A percentile compares a stretch with the other conserved stretches of the same genome.
These are phyloP conservation scores for Tricholomella constricta DNA, from an alignment of 768 basidiomycete genomes.

Conservation along the genomic window DNA sequence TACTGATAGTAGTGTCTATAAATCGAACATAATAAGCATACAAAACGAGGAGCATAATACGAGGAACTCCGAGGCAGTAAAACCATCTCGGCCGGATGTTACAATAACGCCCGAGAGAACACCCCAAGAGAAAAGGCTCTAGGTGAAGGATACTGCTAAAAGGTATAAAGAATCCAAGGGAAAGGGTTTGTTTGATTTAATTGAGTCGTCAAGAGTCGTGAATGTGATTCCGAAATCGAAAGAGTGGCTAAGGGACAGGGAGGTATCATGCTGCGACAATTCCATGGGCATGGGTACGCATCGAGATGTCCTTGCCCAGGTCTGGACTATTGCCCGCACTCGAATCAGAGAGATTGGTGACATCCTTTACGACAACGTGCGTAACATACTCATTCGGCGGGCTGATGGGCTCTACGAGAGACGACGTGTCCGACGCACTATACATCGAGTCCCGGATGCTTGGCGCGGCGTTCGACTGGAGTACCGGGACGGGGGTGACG, in stretches of 20 bases:
- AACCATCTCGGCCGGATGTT: neutral
- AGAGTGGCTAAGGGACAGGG: too few species aligned
- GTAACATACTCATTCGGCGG: slow-evolving; percentile 43
- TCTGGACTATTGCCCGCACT: slow-evolving; percentile 16
- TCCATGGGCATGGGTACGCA: neutral
- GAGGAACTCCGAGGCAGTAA: neutral
- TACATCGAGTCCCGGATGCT: slow-evolving; percentile 43
- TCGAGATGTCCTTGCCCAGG: slow-evolving; percentile 17
- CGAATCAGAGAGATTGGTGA: slow-evolving; percentile 28
- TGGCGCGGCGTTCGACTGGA: slow-evolving; percentile 34
- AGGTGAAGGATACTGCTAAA: neutral
- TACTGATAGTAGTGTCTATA: slow-evolving; percentile 2
- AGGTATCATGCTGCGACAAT: slow-evolving; percentile 4
- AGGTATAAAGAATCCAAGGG: neutral
- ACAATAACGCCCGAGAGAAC: neutral
- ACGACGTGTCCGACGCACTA: slow-evolving; percentile 61
- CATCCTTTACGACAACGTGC: slow-evolving; percentile 31
- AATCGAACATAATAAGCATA: neutral
- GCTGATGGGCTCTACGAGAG: slow-evolving; percentile 59
- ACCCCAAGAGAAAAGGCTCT: neutral
- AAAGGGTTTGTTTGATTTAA: neutral
- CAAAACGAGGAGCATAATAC: neutral
- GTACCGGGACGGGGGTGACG: slow-evolving; percentile 26
- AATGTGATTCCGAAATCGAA: neutral
- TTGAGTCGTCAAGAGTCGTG: slow-evolving; percentile 1